Evolutionary conservation across 257 asterid species (phyloP), one percentile per base, ranked within the genome.

Genomic region (Fraxinus quadrangulata): DNA sequence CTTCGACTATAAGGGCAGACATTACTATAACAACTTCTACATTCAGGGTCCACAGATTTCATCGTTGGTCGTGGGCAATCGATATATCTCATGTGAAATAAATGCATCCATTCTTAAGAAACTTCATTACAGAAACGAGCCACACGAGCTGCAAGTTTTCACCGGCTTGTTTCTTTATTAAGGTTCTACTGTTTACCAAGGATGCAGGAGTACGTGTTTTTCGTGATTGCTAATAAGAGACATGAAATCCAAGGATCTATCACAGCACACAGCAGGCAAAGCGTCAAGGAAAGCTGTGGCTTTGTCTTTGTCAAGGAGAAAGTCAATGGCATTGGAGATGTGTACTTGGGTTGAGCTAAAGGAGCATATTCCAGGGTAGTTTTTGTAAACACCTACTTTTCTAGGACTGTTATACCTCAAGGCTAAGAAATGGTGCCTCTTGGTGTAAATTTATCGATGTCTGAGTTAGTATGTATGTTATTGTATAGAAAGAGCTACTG

Each of bases 41-140:
- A 79, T 94, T 42, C 96, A 92, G 56, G 98, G 98, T 89, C 96
- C n/a, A 39, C 88, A 0, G 98, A 94, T 67, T 73, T 92, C 88
- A 86, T 94, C 6, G 92, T 88, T 65, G 98, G 97, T 13, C 93
- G 81, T 7, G 98, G 90, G 12, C 94, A 86, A 74, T 87, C 97
- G 34, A 67, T 90, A 39, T 92, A 88, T 63, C 40, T 36, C 86
- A 88, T 67, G 98, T 93, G 75, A 81, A 89, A 75, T 69, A 11
- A 66, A 30, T 8, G 16, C 28, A 4, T 19, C 40, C 14, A 40
- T 30, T 40, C 66, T 19, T 5, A n/a, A 5, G 13, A 9, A 21
- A 24, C 13, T 6, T n/a, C 6, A 28, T 54, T 51, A 16, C 24
- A 51, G 21, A 51, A 16, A 51, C 2, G 8, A 51, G n/a, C 24